Evolutionary conservation across 768 basidiomycete species (phyloP).

Genomic region (Kwoniella pini): DNA sequence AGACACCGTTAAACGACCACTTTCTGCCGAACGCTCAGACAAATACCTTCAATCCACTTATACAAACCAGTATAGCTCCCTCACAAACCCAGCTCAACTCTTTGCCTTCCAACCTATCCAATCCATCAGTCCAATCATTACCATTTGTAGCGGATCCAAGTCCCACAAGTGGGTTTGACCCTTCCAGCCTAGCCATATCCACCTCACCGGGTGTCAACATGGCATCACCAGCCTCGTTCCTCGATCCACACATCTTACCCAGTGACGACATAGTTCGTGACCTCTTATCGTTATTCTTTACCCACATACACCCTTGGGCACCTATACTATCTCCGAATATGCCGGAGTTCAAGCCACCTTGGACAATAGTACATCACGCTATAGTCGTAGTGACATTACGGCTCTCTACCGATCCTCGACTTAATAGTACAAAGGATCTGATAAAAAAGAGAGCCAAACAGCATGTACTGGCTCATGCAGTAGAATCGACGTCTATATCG

Average conservation of each 20-base stretch:
- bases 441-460: slow-evolving; percentile 48
- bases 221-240: slow-evolving; percentile 36
- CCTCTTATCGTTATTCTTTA: slow-evolving; percentile 47
- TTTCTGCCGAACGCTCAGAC: slow-evolving; percentile 2
- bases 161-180: slow-evolving; percentile 13
- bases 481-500: slow-evolving; percentile 50
- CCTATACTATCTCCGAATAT: slow-evolving; percentile 49
- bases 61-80: not conserved
- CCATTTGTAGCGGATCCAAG: slow-evolving; percentile 17
- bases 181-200: slow-evolving; percentile 6
- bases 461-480: slow-evolving; percentile 51
- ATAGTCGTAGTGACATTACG: slow-evolving; percentile 52
- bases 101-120: slow-evolving; percentile 8
- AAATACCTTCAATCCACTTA: slow-evolving; percentile 8
- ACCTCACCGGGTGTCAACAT: slow-evolving; percentile 17
- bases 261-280: slow-evolving; percentile 51
- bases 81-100: slow-evolving; percentile 1
- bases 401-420: slow-evolving; percentile 44
- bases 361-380: slow-evolving; percentile 52
- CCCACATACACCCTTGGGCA: slow-evolving; percentile 51
- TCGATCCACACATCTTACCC: slow-evolving; percentile 47
- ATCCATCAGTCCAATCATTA: slow-evolving; percentile 5
- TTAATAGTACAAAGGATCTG: slow-evolving; percentile 26
- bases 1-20: slow-evolving; percentile 12
- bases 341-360: slow-evolving; percentile 36